Percentiles rank a stretch among this genome's conserved stretches.
Evolutionary conservation across 139 green algal genomes (phyloP).

Genomic region (Raphidocelis subcapitata): DNA sequence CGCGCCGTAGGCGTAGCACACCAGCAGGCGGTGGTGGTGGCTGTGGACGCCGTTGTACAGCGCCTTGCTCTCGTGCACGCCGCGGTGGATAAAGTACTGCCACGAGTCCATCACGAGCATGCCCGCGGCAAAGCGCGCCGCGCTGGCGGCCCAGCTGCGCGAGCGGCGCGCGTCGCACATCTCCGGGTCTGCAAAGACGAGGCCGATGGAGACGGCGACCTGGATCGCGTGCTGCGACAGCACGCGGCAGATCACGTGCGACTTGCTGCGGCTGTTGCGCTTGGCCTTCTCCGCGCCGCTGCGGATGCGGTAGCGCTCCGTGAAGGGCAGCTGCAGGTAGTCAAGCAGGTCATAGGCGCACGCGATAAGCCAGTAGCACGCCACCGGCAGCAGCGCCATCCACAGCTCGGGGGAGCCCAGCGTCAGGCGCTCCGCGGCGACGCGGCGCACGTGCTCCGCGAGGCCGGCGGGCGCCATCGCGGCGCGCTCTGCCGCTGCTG

Average conservation of each 20-base stretch:
- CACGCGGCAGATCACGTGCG: constrained; percentile 55
- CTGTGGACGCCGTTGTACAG: constrained; percentile 70
- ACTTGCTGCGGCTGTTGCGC: constrained; percentile 24
- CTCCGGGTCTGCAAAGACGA: constrained; percentile 38
- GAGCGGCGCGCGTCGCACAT: constrained; percentile 29
- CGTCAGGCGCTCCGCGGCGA: constrained; percentile 11
- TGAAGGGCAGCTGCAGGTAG: constrained; percentile 26
- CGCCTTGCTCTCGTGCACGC: constrained; percentile 54
- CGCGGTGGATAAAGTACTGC: constrained; percentile 74
- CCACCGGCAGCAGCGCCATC: constrained; percentile 36
- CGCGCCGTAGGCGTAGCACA: constrained; percentile 62
- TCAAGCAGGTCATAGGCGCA: constrained; percentile 58
- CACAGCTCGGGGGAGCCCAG: constrained; percentile 28
- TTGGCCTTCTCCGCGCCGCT: constrained; percentile 4
- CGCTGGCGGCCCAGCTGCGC: constrained; percentile 8
- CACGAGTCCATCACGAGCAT: constrained; percentile 75
- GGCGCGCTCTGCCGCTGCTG: background rate
- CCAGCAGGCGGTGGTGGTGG: constrained; percentile 57
- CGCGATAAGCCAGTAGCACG: constrained; percentile 59
- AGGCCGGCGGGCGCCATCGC: background rate
- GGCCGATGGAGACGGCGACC: constrained; percentile 16
- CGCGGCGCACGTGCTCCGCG: background rate
- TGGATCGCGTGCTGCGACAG: constrained; percentile 67
- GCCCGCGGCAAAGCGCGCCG: constrained; percentile 43
- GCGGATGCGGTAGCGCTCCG: constrained; percentile 20